Evolutionary conservation across 2,329 filamentous ascomycete genomes (phyloP).

Genomic region (Thelonectria blattea): DNA sequence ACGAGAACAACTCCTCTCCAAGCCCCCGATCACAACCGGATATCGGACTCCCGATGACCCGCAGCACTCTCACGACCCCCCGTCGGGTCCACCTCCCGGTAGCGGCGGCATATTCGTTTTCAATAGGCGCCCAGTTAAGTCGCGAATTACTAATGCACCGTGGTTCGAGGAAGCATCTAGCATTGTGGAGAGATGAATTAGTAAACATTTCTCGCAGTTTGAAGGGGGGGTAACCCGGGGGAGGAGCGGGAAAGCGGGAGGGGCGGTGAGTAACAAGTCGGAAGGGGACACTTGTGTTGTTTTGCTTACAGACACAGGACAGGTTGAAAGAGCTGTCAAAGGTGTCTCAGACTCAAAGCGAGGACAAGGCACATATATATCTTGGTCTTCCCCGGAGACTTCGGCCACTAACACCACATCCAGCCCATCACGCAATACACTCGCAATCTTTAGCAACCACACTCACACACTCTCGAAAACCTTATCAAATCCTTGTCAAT

Average conservation of each 20-base stretch:
- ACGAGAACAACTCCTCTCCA: not conserved
- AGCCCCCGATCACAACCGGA: conserved; percentile 5
- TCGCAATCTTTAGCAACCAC: conserved; percentile 16
- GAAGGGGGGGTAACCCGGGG: no score
- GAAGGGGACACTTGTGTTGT: not conserved
- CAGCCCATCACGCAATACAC: conserved; percentile 33
- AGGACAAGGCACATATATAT: conserved; percentile 12
- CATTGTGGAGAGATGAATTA: conserved; percentile 5
- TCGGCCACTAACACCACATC: conserved; percentile 9
- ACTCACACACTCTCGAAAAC: not conserved
- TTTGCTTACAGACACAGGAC: not conserved
- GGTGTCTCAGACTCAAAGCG: no score
- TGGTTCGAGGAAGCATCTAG: not conserved
- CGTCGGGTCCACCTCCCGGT: not conserved
- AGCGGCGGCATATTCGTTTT: not conserved
- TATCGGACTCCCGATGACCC: conserved; percentile 15
- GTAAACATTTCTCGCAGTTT: not conserved
- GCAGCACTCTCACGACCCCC: not conserved
- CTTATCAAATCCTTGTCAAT: not conserved
- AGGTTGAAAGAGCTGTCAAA: not conserved
- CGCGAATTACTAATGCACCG: conserved; percentile 5
- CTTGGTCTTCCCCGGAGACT: not conserved
- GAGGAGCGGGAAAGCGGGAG: not conserved
- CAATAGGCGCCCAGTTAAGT: not conserved
- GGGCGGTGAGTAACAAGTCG: conserved; percentile 19